Base-by-base conservation (phyloP, 345 rosid species). In the Microcos paniculata region DNA sequence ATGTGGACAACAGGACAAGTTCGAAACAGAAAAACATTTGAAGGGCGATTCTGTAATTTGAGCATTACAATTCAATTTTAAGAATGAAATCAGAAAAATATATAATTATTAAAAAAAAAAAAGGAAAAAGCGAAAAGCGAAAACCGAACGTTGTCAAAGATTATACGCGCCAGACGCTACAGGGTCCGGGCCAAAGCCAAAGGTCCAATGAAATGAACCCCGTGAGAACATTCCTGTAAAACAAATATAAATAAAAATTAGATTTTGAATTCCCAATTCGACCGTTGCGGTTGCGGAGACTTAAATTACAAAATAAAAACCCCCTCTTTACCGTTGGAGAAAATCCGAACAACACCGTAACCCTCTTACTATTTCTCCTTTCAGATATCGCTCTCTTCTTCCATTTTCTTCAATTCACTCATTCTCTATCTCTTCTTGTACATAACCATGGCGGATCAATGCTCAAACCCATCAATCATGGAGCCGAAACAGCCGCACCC, bases 401-500 rank as follows among this genome's bases (percentile, higher is more conserved):
- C 66, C 13, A 71, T 55, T 30, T 14, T 48, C 62, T 8, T 70
- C 73, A 48, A n/a, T 38, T 42, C 10, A 42, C 63, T 46, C 68
- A 35, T 3, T 75, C 68, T 69, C 81, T 64, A 45, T 57, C 65
- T 53, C 70, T 77, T 80, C 72, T 31, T 28, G 19, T n/a, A 64
- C 55, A 57, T 67, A 68, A 28, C 65, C 38, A 90, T 84, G 87
- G 89, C 85, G 5, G 91, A 89, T 8, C 84, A 81, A 71, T 82
- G 78, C 88, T 73, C 86, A 18, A 83, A 83, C 61, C 70, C 85
- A 53, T 52, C 88, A 43, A 85, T 89, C 28, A 88, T 90, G 93
- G 86, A 83, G 71, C 35, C 90, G 26, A 89, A 86, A 70, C 72
- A 77, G 1, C 84, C 74, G 0, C 97, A 93, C 88, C 98, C 97